Conservation (phyloP, 2,329 filamentous ascomycete species). For the Drechslera avenae region DNA sequence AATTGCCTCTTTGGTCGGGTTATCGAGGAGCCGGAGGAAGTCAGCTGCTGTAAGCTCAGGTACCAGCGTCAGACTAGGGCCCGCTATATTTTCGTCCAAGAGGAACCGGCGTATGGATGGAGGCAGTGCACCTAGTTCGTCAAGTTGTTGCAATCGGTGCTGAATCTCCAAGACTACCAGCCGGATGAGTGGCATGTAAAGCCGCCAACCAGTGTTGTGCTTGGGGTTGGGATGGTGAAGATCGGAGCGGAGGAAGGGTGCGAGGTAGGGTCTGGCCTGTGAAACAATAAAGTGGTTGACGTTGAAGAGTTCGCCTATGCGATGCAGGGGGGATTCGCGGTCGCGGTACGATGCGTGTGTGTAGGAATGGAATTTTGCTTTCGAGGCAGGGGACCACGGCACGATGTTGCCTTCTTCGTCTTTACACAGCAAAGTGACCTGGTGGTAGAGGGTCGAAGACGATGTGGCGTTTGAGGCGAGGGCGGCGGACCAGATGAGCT, state of each 20-base stretch:
- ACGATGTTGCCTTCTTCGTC: constrained; percentile 73
- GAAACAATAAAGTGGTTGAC: constrained; percentile 95
- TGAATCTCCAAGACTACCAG: constrained; percentile 77
- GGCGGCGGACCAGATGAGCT: constrained; percentile 81
- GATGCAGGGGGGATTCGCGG: constrained; percentile 69
- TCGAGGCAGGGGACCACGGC: constrained; percentile 69
- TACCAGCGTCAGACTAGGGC: constrained; percentile 78
- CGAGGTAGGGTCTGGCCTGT: constrained; percentile 86
- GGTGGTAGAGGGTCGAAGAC: constrained; percentile 68
- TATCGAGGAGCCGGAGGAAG: constrained; percentile 80
- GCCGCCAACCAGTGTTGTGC: constrained; percentile 62
- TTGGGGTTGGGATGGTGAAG: constrained; percentile 73
- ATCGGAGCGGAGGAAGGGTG: constrained; percentile 82
- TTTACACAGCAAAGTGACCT: constrained; percentile 76
- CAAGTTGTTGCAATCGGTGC: constrained; percentile 80
- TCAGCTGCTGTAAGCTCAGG: constrained; percentile 76
- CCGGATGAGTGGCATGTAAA: constrained; percentile 63
- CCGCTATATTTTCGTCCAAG: constrained; percentile 81
- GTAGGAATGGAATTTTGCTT: constrained; percentile 71
- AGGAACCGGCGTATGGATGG: constrained; percentile 73
- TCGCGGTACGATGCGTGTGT: constrained; percentile 67
- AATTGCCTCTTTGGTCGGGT: constrained; percentile 74
- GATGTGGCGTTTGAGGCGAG: constrained; percentile 75
- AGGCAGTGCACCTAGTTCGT: constrained; percentile 75
- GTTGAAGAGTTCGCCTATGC: constrained; percentile 84